Evolutionary conservation across 225 moss, liverwort and hornwort species (phyloP).

Genomic region (Antitrichia curtipendula): DNA sequence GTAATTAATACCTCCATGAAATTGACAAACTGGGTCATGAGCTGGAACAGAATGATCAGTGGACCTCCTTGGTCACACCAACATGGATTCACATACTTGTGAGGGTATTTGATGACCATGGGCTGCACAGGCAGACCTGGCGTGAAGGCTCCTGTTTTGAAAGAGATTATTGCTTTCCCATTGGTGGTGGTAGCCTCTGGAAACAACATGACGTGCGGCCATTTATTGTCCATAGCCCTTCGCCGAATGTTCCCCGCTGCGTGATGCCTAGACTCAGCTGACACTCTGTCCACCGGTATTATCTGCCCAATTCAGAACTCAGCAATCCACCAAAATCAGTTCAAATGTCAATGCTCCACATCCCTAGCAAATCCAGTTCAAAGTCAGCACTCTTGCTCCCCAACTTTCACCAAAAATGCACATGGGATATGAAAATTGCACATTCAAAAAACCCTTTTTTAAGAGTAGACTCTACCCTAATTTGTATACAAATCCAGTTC

Average conservation of each 20-base stretch:
- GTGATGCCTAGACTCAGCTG: constrained; percentile 27
- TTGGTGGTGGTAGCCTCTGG: constrained; percentile 61
- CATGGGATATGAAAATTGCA: background rate
- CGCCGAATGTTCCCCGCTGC: constrained; percentile 49
- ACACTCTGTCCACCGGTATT: constrained; percentile 44
- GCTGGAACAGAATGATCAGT: constrained; percentile 36
- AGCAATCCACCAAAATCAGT: background rate
- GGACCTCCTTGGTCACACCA: constrained; percentile 55
- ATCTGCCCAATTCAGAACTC: constrained; percentile 19
- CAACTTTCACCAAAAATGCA: background rate
- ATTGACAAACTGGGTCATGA: constrained; percentile 60
- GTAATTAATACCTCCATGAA: constrained; percentile 37
- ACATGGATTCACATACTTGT: constrained; percentile 46
- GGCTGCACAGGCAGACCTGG: constrained; percentile 60
- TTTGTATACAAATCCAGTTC: background rate
- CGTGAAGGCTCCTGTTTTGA: constrained; percentile 48
- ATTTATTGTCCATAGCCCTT: constrained; percentile 47
- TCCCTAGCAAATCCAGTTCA: background rate
- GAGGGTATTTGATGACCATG: constrained; percentile 45
- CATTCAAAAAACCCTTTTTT: background rate
- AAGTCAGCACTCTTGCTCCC: background rate
- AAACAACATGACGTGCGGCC: constrained; percentile 45
- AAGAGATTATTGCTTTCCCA: constrained; percentile 35
- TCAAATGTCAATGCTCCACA: background rate
- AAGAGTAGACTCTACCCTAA: background rate